Conservation (phyloP, 371 early-diverging fungal genomes). For the Mucor sp. region DNA sequence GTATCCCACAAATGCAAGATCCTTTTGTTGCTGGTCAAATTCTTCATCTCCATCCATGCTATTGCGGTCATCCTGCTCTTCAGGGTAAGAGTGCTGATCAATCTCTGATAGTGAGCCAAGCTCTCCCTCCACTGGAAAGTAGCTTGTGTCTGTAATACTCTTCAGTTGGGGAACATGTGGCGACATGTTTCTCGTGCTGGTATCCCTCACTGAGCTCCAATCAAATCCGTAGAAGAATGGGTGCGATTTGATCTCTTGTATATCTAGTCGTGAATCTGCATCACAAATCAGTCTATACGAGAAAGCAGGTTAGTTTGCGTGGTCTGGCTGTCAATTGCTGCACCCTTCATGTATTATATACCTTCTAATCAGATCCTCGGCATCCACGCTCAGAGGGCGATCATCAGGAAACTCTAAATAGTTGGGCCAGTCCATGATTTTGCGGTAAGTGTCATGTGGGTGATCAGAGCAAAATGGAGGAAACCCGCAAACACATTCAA, state of each 20-base stretch:
- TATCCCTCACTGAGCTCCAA: constrained; percentile 83
- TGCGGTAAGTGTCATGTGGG: constrained; percentile 96
- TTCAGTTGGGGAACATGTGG: constrained; percentile 95
- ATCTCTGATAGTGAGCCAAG: not conserved
- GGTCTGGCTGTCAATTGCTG: not conserved
- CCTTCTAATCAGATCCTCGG: constrained; percentile 82
- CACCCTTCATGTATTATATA: not conserved
- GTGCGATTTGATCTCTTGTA: constrained; percentile 89
- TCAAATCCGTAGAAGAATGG: constrained; percentile 96
- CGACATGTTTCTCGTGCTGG: constrained; percentile 58
- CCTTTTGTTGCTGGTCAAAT: not conserved
- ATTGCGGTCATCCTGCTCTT: not conserved
- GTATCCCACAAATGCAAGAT: not conserved
- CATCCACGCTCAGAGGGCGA: constrained; percentile 86
- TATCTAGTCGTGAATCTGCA: constrained; percentile 77
- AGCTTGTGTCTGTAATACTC: constrained; percentile 96
- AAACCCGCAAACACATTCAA: constrained; percentile 95
- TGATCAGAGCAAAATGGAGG: constrained; percentile 97
- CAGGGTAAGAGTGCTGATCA: not conserved
- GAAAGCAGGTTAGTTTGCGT: not conserved
- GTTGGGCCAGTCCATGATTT: constrained; percentile 95
- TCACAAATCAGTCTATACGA: constrained; percentile 82
- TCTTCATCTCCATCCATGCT: not conserved
- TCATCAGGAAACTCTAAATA: constrained; percentile 91
- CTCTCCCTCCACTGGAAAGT: constrained; percentile 90